Base-by-base conservation (phyloP, 768 basidiomycete genomes). In the Amanita rubescens region DNA sequence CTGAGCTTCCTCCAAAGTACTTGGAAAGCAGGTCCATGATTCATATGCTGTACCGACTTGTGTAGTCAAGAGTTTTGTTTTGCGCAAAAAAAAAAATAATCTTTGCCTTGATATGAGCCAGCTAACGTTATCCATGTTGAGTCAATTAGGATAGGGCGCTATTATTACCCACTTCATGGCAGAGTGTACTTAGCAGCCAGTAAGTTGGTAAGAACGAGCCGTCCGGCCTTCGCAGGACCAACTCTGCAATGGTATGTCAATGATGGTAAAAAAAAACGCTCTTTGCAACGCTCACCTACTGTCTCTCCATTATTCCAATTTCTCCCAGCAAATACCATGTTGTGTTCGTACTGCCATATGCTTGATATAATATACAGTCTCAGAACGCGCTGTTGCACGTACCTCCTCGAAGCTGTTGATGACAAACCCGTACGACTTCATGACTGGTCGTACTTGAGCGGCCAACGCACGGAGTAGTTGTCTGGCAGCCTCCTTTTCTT, bases 251-350 rank as follows among this genome's bases (percentile, higher is more conserved):
- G 32, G 38, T 32, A 38, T 10, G 27, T 19, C 17, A 49, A 53
- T 6, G 35, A 20, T 25, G 22, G 50, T 37, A 33, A 25, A 22
- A 33, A 30, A 19, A 14, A 48, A 24, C 30, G 9, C 37, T n/a
- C 53, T 15, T 20, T 42, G 32, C 27, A 41, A 8, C 14, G 59
- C 67, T 19, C 57, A 87, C 88, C 89, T 54, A 93, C 70, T 9
- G 81, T 84, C 67, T 93, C 90, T 3, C 90, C 90, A 53, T 73
- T 74, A 58, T 90, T 88, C 90, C 90, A 93, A 63, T 91, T 92
- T 45, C 90, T 75, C 1, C 90, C 90, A 4, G 82, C 79, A 66
- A 92, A 92, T 5, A 92, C 86, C 12, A 59, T 61, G 62, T 92
- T 92, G 61, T 80, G 77, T 62, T 90, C 84, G 59, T 92, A 91